Conservation (phyloP, 345 rosid genomes). For the Euphorbia pulcherrima region DNA sequence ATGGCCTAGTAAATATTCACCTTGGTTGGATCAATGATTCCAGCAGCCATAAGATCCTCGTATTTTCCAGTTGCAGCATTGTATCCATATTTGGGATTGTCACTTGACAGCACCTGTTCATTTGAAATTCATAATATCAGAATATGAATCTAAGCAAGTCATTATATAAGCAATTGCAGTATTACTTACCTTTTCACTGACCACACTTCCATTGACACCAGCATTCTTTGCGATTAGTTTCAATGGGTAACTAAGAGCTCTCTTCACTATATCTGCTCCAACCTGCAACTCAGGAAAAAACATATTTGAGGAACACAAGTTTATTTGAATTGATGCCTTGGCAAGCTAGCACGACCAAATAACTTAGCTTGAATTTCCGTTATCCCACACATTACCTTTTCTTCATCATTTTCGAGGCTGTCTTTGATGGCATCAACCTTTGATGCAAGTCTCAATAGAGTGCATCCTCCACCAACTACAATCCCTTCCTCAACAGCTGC, state of each 20-base stretch:
- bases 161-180: not conserved
- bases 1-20: too few relatives aligned
- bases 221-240: constrained; percentile 95
- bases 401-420: constrained; percentile 74
- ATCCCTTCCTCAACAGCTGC: constrained; percentile 63
- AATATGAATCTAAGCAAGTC: not conserved
- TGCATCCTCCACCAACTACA: constrained; percentile 54
- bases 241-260: constrained; percentile 84
- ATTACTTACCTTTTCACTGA: constrained; percentile 77
- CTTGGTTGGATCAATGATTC: constrained; percentile 96
- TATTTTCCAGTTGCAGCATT: constrained; percentile 95
- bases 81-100: constrained; percentile 63
- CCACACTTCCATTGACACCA: constrained; percentile 91
- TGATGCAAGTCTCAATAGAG: constrained; percentile 32
- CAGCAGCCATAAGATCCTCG: constrained; percentile 94
- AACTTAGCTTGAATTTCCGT: not conserved
- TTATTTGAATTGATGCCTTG: too few relatives aligned
- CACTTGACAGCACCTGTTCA: constrained; percentile 68
- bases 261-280: constrained; percentile 89
- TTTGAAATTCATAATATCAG: not conserved
- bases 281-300: constrained; percentile 45
- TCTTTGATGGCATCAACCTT: constrained; percentile 48
- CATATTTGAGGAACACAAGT: not conserved
- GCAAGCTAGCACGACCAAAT: not conserved
- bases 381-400: constrained; percentile 57